Percentiles rank a stretch among this genome's conserved stretches.
These are phyloP conservation scores for Grigorovia jiainica DNA, from an alignment of 805 yeast genomes.

Conservation along the genomic window DNA sequence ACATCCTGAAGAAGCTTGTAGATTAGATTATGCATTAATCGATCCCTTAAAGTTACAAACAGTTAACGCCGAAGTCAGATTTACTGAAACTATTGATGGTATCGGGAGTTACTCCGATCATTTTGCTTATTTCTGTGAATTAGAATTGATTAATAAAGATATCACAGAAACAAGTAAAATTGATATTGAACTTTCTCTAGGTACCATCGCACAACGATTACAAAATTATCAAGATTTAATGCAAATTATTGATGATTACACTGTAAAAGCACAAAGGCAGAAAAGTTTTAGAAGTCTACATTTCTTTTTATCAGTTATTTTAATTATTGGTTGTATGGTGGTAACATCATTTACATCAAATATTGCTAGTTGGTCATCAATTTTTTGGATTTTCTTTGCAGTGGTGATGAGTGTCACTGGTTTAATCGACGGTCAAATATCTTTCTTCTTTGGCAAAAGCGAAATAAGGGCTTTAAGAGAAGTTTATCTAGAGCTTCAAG, in stretches of 20 bases:
- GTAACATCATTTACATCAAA: conserved; percentile 51
- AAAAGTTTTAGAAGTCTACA: conserved; percentile 56
- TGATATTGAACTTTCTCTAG: too few relatives aligned
- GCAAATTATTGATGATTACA: conserved; percentile 37
- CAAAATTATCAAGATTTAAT: conserved; percentile 44
- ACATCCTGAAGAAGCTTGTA: conserved; percentile 59
- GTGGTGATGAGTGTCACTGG: conserved; percentile 57
- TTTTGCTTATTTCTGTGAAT: conserved; percentile 60
- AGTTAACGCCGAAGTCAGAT: conserved; percentile 56
- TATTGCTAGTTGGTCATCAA: conserved; percentile 50
- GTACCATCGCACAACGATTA: too few relatives aligned
- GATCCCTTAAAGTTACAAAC: conserved; percentile 48
- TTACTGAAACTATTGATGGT: conserved; percentile 57
- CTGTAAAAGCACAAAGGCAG: conserved; percentile 49
- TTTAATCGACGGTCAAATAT: conserved; percentile 64
- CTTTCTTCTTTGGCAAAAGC: conserved; percentile 67
- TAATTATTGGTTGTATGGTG: conserved; percentile 45
- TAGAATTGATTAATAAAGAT: conserved; percentile 22
- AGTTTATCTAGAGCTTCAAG: conserved; percentile 58
- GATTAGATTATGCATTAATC: conserved; percentile 83
- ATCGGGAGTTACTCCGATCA: conserved; percentile 86
- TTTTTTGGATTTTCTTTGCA: conserved; percentile 53
- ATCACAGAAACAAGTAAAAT: too few relatives aligned
- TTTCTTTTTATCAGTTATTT: conserved; percentile 45
- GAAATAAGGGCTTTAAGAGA: conserved; percentile 73